These are phyloP conservation scores for Pulveroboletus sp. DNA, from an alignment of 768 basidiomycete genomes.

Conservation along the genomic window DNA sequence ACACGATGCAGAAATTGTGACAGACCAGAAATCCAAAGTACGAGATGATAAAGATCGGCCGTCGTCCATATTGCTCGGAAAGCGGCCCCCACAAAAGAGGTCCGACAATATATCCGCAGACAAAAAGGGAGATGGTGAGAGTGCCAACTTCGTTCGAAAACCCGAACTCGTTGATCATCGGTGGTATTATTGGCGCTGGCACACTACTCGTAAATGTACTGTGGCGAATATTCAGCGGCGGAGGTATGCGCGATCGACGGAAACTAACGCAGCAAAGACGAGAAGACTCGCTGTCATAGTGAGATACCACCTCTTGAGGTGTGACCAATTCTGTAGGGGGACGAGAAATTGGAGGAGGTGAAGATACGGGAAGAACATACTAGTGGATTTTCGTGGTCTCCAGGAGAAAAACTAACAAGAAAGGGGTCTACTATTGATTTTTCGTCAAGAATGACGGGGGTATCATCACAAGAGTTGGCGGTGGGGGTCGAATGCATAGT, in stretches of 20 bases:
- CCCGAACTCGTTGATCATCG: conserved; percentile 36
- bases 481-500: conserved; percentile 9
- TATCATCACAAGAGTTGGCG: neutral
- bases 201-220: conserved; percentile 64
- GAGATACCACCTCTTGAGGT: conserved; percentile 44
- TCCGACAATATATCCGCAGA: conserved; percentile 60
- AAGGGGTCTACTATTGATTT: conserved; percentile 22
- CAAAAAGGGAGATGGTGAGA: conserved; percentile 57
- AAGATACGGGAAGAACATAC: conserved; percentile 23
- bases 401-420: conserved; percentile 29
- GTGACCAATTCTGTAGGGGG: conserved; percentile 46
- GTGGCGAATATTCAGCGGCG: neutral
- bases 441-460: conserved; percentile 5
- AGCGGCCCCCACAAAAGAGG: conserved; percentile 58
- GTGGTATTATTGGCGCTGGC: conserved; percentile 44
- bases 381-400: conserved; percentile 45
- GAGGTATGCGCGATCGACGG: neutral
- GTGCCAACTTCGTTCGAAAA: conserved; percentile 48
- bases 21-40: conserved; percentile 50
- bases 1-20: neutral
- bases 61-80: conserved; percentile 52
- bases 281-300: conserved; percentile 46
- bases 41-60: conserved; percentile 50
- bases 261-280: conserved; percentile 51
- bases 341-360: neutral